These are phyloP conservation scores for Diospyros kaki DNA, from an alignment of 148 eudicot genomes.

Conservation along the genomic window DNA sequence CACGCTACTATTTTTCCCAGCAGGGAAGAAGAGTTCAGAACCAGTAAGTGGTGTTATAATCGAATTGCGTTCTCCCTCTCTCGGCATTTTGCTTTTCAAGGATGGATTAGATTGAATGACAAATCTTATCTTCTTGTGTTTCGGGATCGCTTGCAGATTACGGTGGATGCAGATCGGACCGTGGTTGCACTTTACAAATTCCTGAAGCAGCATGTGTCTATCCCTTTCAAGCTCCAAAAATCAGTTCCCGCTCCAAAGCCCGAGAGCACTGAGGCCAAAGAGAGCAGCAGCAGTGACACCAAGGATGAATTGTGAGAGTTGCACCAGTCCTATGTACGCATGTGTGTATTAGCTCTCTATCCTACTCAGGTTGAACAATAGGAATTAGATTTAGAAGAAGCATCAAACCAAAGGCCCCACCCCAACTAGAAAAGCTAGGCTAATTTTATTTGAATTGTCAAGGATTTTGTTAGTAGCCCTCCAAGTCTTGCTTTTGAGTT, in stretches of 20 bases:
- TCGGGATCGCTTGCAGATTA: constrained; percentile 37
- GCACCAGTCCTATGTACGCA: no score
- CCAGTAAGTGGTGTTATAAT: constrained; percentile 49
- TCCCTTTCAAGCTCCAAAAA: constrained; percentile 73
- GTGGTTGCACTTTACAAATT: constrained; percentile 76
- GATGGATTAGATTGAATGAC: neutral
- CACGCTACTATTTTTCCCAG: constrained; percentile 85
- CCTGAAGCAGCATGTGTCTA: constrained; percentile 61
- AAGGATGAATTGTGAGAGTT: constrained; percentile 67
- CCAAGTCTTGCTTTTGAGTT: no score
- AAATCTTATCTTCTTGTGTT: neutral
- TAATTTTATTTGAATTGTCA: no score
- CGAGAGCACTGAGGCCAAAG: constrained; percentile 29
- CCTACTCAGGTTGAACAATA: no score
- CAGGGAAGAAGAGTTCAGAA: constrained; percentile 73
- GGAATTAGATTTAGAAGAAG: no score
- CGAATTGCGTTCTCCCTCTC: neutral
- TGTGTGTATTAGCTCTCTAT: no score
- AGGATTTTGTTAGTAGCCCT: no score
- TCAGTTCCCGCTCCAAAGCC: constrained; percentile 34
- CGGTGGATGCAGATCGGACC: constrained; percentile 68
- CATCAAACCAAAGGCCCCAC: no score
- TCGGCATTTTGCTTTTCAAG: neutral
- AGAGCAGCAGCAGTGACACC: constrained; percentile 23
- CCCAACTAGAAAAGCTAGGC: no score